Conservation (phyloP, 495 filamentous ascomycete species). For the Podospora didyma region DNA sequence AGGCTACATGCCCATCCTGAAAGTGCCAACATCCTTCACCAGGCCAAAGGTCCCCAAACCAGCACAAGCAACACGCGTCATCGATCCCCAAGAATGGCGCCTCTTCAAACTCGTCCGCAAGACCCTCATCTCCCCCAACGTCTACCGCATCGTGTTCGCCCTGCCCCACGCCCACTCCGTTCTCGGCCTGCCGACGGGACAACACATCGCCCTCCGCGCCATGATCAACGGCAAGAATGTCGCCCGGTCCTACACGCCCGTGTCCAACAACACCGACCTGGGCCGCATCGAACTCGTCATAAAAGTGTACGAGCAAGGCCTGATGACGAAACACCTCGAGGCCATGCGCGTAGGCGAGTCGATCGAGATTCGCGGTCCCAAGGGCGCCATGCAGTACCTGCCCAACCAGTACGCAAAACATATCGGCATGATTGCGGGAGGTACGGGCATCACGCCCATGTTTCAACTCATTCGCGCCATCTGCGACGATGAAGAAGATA, state of each 20-base stretch:
- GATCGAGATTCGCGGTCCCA: conserved; percentile 47
- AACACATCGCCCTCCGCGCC: conserved; percentile 50
- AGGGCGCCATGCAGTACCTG: conserved; percentile 43
- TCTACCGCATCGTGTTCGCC: conserved; percentile 46
- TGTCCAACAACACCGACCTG: conserved; percentile 47
- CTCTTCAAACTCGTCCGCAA: conserved; percentile 43
- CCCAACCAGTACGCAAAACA: conserved; percentile 6
- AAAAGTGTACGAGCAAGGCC: conserved; percentile 47
- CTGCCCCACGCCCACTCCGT: conserved; percentile 38
- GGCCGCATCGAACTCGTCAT: conserved; percentile 46
- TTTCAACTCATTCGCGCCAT: conserved; percentile 52
- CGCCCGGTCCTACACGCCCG: conserved; percentile 48
- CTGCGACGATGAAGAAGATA: conserved; percentile 45
- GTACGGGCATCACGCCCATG: conserved; percentile 57
- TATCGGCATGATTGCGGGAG: conserved; percentile 49
- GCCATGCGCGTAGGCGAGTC: conserved; percentile 38
- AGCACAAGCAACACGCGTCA: conserved; percentile 9
- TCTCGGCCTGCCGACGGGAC: conserved; percentile 50
- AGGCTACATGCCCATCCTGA: not conserved
- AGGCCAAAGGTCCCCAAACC: not conserved
- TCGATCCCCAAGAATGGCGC: conserved; percentile 44
- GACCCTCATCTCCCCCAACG: conserved; percentile 38
- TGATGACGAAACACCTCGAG: conserved; percentile 44
- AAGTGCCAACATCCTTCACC: conserved; percentile 24
- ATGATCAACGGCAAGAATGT: conserved; percentile 39